Evolutionary conservation across 805 yeast species (phyloP).

Genomic region (Torulaspora delbrueckii): DNA sequence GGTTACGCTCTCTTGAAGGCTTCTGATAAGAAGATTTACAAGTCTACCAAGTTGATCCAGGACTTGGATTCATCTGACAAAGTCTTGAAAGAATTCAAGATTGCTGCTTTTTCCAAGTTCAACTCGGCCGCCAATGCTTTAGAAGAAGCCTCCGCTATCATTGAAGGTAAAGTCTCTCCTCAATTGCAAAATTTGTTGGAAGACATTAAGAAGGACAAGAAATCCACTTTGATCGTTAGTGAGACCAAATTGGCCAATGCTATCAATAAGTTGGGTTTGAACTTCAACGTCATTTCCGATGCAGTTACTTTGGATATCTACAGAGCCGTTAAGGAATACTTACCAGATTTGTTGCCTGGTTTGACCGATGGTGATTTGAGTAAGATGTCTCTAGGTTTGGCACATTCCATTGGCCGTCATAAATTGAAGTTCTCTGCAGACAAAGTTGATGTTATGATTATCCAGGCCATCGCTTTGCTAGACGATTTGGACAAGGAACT

Average conservation of each 20-base stretch:
- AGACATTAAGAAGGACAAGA: slow-evolving; percentile 73
- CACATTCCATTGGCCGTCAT: slow-evolving; percentile 98
- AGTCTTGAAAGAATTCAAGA: slow-evolving; percentile 84
- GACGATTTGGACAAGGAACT: slow-evolving; percentile 97
- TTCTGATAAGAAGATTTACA: slow-evolving; percentile 94
- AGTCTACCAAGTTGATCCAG: slow-evolving; percentile 64
- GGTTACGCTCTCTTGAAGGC: slow-evolving; percentile 98
- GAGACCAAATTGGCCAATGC: slow-evolving; percentile 96
- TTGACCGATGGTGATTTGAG: slow-evolving; percentile 75
- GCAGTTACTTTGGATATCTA: slow-evolving; percentile 91
- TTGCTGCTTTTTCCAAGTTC: slow-evolving; percentile 93
- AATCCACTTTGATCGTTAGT: slow-evolving; percentile 81
- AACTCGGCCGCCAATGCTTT: slow-evolving; percentile 92
- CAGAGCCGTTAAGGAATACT: slow-evolving; percentile 91
- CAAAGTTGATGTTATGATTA: slow-evolving; percentile 98
- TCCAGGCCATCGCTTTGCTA: slow-evolving; percentile 94
- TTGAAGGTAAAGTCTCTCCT: slow-evolving; percentile 90
- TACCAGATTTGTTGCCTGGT: slow-evolving; percentile 93
- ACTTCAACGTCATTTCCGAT: slow-evolving; percentile 86
- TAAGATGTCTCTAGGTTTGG: slow-evolving; percentile 96
- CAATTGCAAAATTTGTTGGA: slow-evolving; percentile 73
- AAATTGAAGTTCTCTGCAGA: slow-evolving; percentile 96
- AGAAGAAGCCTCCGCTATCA: slow-evolving; percentile 87
- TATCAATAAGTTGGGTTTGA: slow-evolving; percentile 87
- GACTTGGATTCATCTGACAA: slow-evolving; percentile 80